Conservation (phyloP, 2,329 filamentous ascomycete genomes). For the Ceratocystis huliohia region DNA sequence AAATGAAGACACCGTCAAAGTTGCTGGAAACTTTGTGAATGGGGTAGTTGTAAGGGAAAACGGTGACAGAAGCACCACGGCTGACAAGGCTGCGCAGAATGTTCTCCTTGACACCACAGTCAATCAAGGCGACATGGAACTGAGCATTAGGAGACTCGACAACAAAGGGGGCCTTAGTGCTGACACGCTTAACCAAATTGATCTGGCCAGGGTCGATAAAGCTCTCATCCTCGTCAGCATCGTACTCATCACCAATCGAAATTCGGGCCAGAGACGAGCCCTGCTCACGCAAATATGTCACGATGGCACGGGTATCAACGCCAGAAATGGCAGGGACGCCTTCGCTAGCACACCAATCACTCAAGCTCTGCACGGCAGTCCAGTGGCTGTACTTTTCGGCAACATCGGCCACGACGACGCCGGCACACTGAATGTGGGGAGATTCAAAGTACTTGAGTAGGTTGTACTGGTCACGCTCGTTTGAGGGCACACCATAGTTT, state of each 20-base stretch:
- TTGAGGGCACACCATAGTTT: conserved; percentile 94
- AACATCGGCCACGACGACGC: conserved; percentile 90
- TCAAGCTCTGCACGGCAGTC: conserved; percentile 90
- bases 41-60: conserved; percentile 92
- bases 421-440: conserved; percentile 90
- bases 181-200: conserved; percentile 90
- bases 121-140: conserved; percentile 85
- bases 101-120: conserved; percentile 99
- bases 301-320: conserved; percentile 92
- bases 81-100: conserved; percentile 88
- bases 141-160: conserved; percentile 72
- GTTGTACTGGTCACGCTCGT: conserved; percentile 71
- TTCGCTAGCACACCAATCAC: conserved; percentile 90
- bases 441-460: conserved; percentile 97
- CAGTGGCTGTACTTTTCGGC: conserved; percentile 93
- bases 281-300: conserved; percentile 89
- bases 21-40: conserved; percentile 97
- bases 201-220: conserved; percentile 92
- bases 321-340: conserved; percentile 93
- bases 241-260: conserved; percentile 92
- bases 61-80: conserved; percentile 82
- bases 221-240: conserved; percentile 93
- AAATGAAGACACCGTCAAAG: conserved; percentile 98
- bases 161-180: conserved; percentile 96
- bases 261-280: conserved; percentile 93